Evolutionary conservation across 768 basidiomycete genomes (phyloP).

Genomic region (Leccinum disarticulatum): DNA sequence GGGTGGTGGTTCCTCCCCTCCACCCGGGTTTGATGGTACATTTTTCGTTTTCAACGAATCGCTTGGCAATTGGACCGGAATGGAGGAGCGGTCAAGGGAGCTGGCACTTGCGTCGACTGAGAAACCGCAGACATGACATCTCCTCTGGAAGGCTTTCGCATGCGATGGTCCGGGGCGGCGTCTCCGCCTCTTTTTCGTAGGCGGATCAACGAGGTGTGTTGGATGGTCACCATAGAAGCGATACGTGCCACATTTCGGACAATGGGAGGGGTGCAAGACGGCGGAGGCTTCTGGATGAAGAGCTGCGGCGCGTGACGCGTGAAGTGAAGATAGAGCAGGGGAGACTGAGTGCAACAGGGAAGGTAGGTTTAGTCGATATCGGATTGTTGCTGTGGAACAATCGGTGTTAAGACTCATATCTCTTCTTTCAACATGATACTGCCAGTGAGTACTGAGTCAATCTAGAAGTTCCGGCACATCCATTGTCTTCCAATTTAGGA

Average conservation of each 20-base stretch:
- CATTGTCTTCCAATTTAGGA: constrained; percentile 27
- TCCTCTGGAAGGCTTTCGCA: constrained; percentile 9
- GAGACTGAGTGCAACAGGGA: constrained; percentile 50
- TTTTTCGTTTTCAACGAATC: neutral
- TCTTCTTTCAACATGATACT: neutral
- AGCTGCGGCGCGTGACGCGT: constrained; percentile 42
- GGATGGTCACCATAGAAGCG: constrained; percentile 42
- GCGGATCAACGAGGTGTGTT: constrained; percentile 31
- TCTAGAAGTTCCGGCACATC: neutral
- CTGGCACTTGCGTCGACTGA: constrained; percentile 2
- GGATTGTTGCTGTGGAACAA: constrained; percentile 30
- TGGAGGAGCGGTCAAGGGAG: neutral
- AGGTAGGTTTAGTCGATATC: constrained; percentile 50
- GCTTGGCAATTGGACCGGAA: neutral
- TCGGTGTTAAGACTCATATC: constrained; percentile 6
- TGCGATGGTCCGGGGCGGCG: constrained; percentile 1
- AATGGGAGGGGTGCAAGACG: constrained; percentile 34
- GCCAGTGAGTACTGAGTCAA: neutral
- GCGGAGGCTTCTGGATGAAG: constrained; percentile 29
- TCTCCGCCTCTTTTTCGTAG: constrained; percentile 24
- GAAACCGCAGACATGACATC: constrained; percentile 24
- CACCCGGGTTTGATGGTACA: neutral
- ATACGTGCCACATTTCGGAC: constrained; percentile 54
- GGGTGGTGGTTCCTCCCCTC: neutral
- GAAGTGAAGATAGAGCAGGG: constrained; percentile 61